Base-by-base conservation (phyloP, 768 basidiomycete species). In the Phylloporus sp. region DNA sequence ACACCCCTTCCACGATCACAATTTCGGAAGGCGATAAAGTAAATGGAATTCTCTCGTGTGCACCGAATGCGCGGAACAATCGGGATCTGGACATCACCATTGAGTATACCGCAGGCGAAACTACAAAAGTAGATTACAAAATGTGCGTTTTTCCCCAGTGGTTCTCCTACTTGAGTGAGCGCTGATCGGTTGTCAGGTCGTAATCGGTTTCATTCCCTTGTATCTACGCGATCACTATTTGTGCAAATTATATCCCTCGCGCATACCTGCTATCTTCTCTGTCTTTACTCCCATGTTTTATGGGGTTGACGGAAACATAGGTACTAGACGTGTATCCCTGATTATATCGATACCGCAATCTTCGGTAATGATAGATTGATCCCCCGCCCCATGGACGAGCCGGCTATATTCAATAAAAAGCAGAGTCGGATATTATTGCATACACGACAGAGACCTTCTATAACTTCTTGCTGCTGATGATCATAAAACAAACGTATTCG, bases 71-170 rank as follows among this genome's bases (percentile, higher is more conserved):
- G 37, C 81, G 87, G 56, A 99, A 99, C 71, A 89, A 89, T 65
- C 86, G 96, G 37, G 96, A 99, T 62, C 76, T 99, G 36, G 96
- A 98, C 65, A 98, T 99, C 65, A 67, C 67, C 20, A 78, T 98
- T 58, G 70, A 78, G 44, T 96, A 93, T 72, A 72, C 80, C 59
- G 62, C 76, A 18, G 55, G 51, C 22, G 62, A 57, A 41, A 52
- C 37, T 50, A 53, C 39, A 45, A 54, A 33, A 63, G 72, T 89
- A 55, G 71, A 84, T 6, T 92, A 90, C 67, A 90, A 89, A 73
- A 92, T 92, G 89, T 92, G 76, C 80, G 89, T 84, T 53, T 48
- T 62, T 59, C 52, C 54, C 58, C 48, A 18, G 26, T 38, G n/a
- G 42, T 31, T 35, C 46, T 47, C 38, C 49, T 59, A 41, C 41